Conservation (phyloP, 768 basidiomycete genomes). For the Collybia mongolica region DNA sequence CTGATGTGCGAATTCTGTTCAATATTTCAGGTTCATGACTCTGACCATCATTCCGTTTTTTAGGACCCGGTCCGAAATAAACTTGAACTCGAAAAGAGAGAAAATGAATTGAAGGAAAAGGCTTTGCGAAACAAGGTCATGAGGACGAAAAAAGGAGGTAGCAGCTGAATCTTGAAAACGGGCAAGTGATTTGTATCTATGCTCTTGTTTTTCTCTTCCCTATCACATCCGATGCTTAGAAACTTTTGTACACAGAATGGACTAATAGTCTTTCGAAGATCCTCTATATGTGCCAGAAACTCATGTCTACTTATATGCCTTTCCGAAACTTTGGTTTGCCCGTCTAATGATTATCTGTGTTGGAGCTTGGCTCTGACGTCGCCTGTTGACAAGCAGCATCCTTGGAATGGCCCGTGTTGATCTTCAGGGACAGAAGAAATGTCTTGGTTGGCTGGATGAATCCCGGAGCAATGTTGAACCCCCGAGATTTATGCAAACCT, state of each 20-base stretch:
- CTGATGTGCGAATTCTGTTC: slow-evolving; percentile 19
- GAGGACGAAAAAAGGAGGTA: slow-evolving; percentile 57
- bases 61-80: slow-evolving; percentile 19
- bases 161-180: slow-evolving; percentile 7
- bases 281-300: neutral
- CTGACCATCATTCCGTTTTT: slow-evolving; percentile 8
- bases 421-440: too few species aligned
- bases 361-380: neutral
- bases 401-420: neutral
- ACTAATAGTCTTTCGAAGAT: slow-evolving; percentile 1
- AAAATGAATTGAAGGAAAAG: slow-evolving; percentile 80
- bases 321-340: slow-evolving; percentile 1
- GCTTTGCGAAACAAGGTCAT: slow-evolving; percentile 82
- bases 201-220: slow-evolving; percentile 1
- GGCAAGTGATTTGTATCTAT: slow-evolving; percentile 11
- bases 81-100: slow-evolving; percentile 61
- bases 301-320: neutral
- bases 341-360: slow-evolving; percentile 9
- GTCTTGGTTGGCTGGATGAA: slow-evolving; percentile 1
- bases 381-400: neutral
- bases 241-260: slow-evolving; percentile 13
- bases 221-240: slow-evolving; percentile 14
- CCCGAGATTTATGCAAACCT: slow-evolving; percentile 6
- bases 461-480: neutral
- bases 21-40: slow-evolving; percentile 5